These are phyloP conservation scores for Aspergillus ibericus DNA, from an alignment of 2,329 filamentous ascomycete species.

Conservation along the genomic window DNA sequence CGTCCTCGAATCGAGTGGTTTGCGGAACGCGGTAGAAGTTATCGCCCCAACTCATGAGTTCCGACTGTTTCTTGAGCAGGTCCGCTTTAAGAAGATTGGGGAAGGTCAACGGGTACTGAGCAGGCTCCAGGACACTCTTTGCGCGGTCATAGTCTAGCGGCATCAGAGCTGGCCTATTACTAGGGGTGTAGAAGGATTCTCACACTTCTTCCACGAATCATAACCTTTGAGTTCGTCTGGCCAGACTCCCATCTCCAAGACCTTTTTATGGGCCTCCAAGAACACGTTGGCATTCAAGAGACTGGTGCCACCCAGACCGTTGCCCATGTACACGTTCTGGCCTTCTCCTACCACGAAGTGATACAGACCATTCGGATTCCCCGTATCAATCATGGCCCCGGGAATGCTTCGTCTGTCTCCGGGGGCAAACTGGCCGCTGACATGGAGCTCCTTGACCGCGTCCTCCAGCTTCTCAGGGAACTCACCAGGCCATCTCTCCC, in stretches of 20 bases:
- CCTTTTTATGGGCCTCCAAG: not conserved
- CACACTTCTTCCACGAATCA: not conserved
- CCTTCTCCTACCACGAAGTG: constrained; percentile 3
- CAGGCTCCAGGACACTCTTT: not conserved
- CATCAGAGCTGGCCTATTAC: not conserved
- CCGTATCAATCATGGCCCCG: not conserved
- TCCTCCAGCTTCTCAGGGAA: constrained; percentile 3
- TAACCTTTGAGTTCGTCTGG: not conserved
- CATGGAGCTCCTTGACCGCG: constrained; percentile 8
- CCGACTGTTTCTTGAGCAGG: not conserved
- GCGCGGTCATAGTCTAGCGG: constrained; percentile 1
- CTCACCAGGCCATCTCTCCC: constrained; percentile 58
- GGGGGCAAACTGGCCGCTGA: constrained; percentile 1
- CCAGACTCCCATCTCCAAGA: constrained; percentile 2
- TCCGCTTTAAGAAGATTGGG: not conserved
- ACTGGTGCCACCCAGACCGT: constrained; percentile 4
- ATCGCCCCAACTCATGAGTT: constrained; percentile 5
- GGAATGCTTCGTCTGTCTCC: constrained; percentile 2
- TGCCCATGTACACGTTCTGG: constrained; percentile 7
- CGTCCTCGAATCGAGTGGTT: constrained; percentile 2
- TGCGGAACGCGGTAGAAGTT: constrained; percentile 1
- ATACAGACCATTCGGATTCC: constrained; percentile 2
- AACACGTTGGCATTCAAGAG: constrained; percentile 5
- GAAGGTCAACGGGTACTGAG: not conserved
- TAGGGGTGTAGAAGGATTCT: no score